Base-by-base conservation (phyloP, 371 early-diverging fungal species). In the Gilbertella persicaria region DNA sequence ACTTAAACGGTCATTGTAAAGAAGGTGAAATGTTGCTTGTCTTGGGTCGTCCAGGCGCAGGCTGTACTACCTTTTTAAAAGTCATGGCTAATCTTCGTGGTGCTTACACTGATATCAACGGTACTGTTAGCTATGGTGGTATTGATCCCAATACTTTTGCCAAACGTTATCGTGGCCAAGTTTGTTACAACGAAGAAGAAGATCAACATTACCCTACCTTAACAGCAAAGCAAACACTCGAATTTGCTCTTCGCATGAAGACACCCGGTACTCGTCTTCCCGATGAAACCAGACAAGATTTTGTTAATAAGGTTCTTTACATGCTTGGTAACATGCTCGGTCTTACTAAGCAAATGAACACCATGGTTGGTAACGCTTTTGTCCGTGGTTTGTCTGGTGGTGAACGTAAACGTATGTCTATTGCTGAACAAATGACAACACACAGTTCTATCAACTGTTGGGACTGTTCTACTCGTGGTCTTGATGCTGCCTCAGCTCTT, bases 401-500 rank as follows among this genome's bases (percentile, higher is more conserved):
- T 58, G 91, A 81, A 72, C 74, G 84, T 61, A 90, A 91, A 77
- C 80, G 93, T 56, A 66, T 86, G 30, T 72, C 80, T 7, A 87
- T 90, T 45, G 90, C 86, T 23, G 83, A 83, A 62, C 90, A 94
- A 67, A 79, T 93, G 21, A 74, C 91, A 5, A 77, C 86, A 19
- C 69, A 70, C 43, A 80, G 87, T 20, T 68, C 78, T 16, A 71
- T 88, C 49, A 77, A 85, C 26, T 75, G 89, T 45, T 82, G 88
- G 76, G 91, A 92, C 58, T 88, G 88, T 41, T 84, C 87, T 35
- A 88, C 88, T 12, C 82, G 80, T 50, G 92, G 93, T 37, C 61
- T 94, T 13, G 95, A 94, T 70, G 77, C 88, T 14, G 84, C 88
- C 42, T 88, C 87, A 21, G 91, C 93, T 37, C 71, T 86, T 13